These are phyloP conservation scores for Pelargonium fulgidum DNA, from an alignment of 441 rosid genomes.

Conservation along the genomic window DNA sequence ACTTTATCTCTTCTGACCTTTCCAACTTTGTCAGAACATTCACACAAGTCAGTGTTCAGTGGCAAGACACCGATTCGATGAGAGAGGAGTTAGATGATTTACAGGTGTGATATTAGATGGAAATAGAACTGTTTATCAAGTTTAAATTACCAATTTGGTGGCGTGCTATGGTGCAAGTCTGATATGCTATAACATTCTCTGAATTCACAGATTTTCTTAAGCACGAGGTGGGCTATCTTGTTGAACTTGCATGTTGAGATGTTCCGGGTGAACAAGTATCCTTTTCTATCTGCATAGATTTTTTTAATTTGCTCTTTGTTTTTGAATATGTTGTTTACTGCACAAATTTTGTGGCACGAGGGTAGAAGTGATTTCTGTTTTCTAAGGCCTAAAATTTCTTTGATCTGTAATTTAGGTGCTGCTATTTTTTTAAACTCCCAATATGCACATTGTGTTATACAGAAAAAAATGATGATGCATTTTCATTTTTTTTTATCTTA, in stretches of 20 bases:
- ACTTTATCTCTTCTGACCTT: conserved; percentile 19
- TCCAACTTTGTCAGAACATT: conserved; percentile 63
- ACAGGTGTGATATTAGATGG: conserved; percentile 47
- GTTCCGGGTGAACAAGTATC: conserved; percentile 99
- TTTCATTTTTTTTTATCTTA: background rate
- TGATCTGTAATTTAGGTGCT: conserved; percentile 1
- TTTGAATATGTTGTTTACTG: conserved; percentile 8
- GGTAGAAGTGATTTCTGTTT: conserved; percentile 3
- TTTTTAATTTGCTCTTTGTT: conserved; percentile 15
- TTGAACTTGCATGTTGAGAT: conserved; percentile 94
- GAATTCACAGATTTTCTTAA: conserved; percentile 72
- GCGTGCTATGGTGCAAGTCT: conserved; percentile 12
- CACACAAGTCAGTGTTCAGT: conserved; percentile 96
- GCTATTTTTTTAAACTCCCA: background rate
- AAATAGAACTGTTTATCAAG: background rate
- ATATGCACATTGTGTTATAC: conserved; percentile 1
- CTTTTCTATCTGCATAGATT: conserved; percentile 27
- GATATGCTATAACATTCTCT: conserved; percentile 17
- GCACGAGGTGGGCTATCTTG: conserved; percentile 99
- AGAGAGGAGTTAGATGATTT: conserved; percentile 98
- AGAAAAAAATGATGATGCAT: background rate
- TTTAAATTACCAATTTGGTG: conserved; percentile 14
- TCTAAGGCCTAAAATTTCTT: conserved; percentile 5
- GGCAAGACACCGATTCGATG: conserved; percentile 99
- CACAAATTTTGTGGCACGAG: background rate